Evolutionary conservation across 1,284 basidiomycete genomes (phyloP), one percentile per base, ranked within the genome.

Genomic region (Heterobasidion irregulare): DNA sequence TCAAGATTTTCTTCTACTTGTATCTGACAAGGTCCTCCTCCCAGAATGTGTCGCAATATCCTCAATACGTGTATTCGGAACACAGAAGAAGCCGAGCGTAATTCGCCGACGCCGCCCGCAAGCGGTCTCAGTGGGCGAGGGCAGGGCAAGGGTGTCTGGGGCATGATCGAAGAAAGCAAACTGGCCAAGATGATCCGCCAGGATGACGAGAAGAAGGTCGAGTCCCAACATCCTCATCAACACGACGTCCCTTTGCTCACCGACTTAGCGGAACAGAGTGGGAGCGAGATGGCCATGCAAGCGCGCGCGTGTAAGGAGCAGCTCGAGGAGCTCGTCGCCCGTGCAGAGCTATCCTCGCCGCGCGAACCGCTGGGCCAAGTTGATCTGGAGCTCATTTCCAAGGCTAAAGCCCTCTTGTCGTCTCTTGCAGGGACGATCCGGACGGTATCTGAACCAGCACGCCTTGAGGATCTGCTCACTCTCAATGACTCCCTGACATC

Each of bases 61-160:
- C 67, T 91, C 59, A 85, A 84, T 62, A 83, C 84, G 15, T 98
- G 95, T 68, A 83, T 97, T 10, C 77, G 95, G 57, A 97, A 97
- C 63, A 97, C 92, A 0, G 93, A 97, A 67, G 84, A 84, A 59
- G 88, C 87, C 0, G 85, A 86, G 63, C 73, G 72, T 55, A 71
- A 62, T 15, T 67, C 76, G 6, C 74, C 74, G 55, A 61, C 61
- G 9, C 56, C 68, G 8, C 65, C 63, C 43, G 53, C 60, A n/a
- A 61, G 55, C 38, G 63, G 63, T 54, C 58, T 57, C 26, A 69
- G 68, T 45, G 72, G 74, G 2, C 68, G 72, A 35, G 74, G 75
- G 1, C 63, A 75, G 36, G 79, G 80, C 1, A 87, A 82, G 62
- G 85, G 85, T 2, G 76, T 89, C 8, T 91, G 88, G 88, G 80